Base-by-base conservation (phyloP, 441 rosid genomes). In the Dalechampia spathulata region DNA sequence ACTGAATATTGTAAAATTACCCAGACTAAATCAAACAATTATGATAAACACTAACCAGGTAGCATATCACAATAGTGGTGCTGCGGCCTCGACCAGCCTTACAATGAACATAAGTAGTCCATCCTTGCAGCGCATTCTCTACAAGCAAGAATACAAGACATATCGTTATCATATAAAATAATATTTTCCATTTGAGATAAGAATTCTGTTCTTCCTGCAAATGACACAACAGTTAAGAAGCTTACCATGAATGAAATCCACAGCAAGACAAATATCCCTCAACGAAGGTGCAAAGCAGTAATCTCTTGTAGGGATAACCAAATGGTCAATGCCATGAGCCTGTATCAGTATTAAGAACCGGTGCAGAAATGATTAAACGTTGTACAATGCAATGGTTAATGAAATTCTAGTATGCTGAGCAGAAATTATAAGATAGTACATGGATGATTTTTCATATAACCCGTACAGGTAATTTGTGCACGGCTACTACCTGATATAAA, bases 1-100 rank as follows among this genome's bases (percentile, higher is more conserved):
- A 27, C 58, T 47, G 34, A 49, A 34, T 23, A 55, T 39, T 22
- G 43, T 46, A 4, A 36, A 17, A 20, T 21, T 14, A 13, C 15
- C 8, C 25, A 57, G 47, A 34, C 19, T 9, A 43, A 2, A 41
- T 40, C 19, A 49, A 38, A 2, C 3, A 26, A 26, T 13, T 21
- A 10, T 17, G 11, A 23, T 23, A 30, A 26, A 30, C 34, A 82
- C 83, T 64, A 14, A 87, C 97, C 84, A 92, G 73, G 83, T 86
- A 92, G 71, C 99, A 89, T 39, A 92, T 66, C 57, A 89, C 99
- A 57, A 92, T 52, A 25, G 99, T 92, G 16, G 99, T 92, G 72
- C 97, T 92, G 55, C 99, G 96, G 41, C 99, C 99, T 32, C 97
- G 79, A 48, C 99, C 97, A 26, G 99, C 99, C 75, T 92, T 92